Evolutionary conservation across 2,329 filamentous ascomycete species (phyloP).

Genomic region (Dothideomycetes sp.): DNA sequence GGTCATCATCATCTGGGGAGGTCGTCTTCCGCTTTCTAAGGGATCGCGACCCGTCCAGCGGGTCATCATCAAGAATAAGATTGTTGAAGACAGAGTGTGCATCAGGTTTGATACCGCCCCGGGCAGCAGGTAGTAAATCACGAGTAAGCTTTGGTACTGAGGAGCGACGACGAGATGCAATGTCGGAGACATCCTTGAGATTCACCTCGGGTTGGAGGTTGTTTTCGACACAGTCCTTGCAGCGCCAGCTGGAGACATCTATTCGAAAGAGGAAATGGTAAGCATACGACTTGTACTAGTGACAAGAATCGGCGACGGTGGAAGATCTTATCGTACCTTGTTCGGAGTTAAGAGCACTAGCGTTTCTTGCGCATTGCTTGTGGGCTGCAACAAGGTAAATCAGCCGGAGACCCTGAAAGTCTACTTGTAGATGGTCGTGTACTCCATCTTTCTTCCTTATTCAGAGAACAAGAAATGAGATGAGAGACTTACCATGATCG

Average conservation of each 20-base stretch:
- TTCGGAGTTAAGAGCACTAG: constrained; percentile 49
- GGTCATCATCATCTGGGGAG: constrained; percentile 48
- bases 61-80: constrained; percentile 59
- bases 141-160: constrained; percentile 53
- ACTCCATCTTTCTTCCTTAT: constrained; percentile 12
- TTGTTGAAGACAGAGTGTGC: constrained; percentile 72
- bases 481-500: constrained; percentile 66
- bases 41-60: constrained; percentile 64
- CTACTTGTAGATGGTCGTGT: constrained; percentile 9
- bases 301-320: background rate
- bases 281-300: background rate
- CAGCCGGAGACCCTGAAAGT: constrained; percentile 27
- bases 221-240: constrained; percentile 45
- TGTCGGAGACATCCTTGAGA: constrained; percentile 26
- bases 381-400: constrained; percentile 58
- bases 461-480: background rate
- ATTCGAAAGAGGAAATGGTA: constrained; percentile 13
- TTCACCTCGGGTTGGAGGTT: constrained; percentile 37
- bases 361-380: constrained; percentile 74
- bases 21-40: constrained; percentile 79
- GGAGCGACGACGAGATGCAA: constrained; percentile 39
- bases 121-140: constrained; percentile 60
- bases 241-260: constrained; percentile 53
- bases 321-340: constrained; percentile 43
- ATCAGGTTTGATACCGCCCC: constrained; percentile 52